Evolutionary conservation across 441 rosid species (phyloP), one percentile per base, ranked within the genome.

Genomic region (Syzygium malaccense): DNA sequence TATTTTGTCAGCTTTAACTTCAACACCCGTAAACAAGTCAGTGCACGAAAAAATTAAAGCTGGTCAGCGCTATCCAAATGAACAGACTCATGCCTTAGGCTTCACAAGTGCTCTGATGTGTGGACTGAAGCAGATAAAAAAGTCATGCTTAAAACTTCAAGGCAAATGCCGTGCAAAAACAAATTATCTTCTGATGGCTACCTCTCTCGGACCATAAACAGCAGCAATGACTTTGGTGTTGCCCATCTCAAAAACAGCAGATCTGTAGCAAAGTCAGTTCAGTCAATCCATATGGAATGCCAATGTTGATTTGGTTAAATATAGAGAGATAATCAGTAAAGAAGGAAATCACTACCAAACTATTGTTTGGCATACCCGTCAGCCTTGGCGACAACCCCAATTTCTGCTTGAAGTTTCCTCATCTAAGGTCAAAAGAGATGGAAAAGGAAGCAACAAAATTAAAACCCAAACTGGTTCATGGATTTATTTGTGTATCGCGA

Each of bases 141-240:
- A 75, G 10, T 15, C 6, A 1, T 28, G 13, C 83, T 41, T 41
- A 75, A 12, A 75, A 85, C 60, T 55, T 85, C 45, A 32, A 53
- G 9, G 83, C 8, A 30, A 85, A 51, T 53, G 13, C 30, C 60
- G 9, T n/a, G 57, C 25, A 60, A 17, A 86, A 64, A 7, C 37
- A 68, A n/a, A 66, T 26, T 37, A 78, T 53, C 23, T 78, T 28
- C 48, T 28, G 41, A 55, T 60, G 53, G 66, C 14, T 85, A 96
- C 99, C 99, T 96, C 97, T 92, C 99, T 94, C 2, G 98, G 99
- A 41, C 99, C 99, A 93, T 96, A 96, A 33, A 96, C 99, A 80
- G 98, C 99, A 85, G 98, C 99, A 79, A 96, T 96, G 55, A 96
- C 99, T 95, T 96, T 96, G 41, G 99, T 95, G 92, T 96, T 96